Evolutionary conservation across 2,329 filamentous ascomycete species (phyloP), one percentile per base, ranked within the genome.

Genomic region (Periglandula ipomoeae): DNA sequence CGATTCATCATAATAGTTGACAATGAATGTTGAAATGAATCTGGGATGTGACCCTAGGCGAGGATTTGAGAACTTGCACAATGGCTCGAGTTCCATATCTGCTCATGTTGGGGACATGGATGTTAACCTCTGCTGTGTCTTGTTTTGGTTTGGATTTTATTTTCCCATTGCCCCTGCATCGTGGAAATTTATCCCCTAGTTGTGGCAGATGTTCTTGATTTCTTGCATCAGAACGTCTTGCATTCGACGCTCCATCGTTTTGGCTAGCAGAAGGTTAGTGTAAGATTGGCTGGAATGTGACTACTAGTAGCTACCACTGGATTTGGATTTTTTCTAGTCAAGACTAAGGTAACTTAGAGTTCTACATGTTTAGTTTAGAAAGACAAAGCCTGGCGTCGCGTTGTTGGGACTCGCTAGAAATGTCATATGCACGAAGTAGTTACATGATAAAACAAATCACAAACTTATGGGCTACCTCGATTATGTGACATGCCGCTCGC

Each of bases 1-100:
- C 53, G 67, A 74, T 50, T 53, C 58, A 24, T 59, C 62, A 46
- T 70, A 59, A 68, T 10, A n/a, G 19, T 9, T 5, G 13, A 11
- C 38, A 41, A 20, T 5, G 9, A 9, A 48, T 37, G 20, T n/a
- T 4, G 17, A 45, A 6, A 23, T 26, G 10, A 8, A 27, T 27
- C 30, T 9, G 35, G n/a, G 35, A 17, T 32, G 17, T 17, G 22
- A n/a, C 11, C 30, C 24, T 37, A 10, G 43, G 19, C 44, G 2
- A 30, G 23, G 39, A 19, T 6, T 20, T 24, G 20, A n/a, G 10
- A 26, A 8, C 15, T 20, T 26, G 32, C 15, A 11, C 5, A 30
- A 39, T 38, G 11, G 34, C 17, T 13, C 3, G 5, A 17, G 4
- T 38, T 19, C 20, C 17, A 34, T 46, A 23, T 32, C 35, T 17